Conservation (phyloP, 2,329 filamentous ascomycete species). For the Teratosphaeria nubilosa region DNA sequence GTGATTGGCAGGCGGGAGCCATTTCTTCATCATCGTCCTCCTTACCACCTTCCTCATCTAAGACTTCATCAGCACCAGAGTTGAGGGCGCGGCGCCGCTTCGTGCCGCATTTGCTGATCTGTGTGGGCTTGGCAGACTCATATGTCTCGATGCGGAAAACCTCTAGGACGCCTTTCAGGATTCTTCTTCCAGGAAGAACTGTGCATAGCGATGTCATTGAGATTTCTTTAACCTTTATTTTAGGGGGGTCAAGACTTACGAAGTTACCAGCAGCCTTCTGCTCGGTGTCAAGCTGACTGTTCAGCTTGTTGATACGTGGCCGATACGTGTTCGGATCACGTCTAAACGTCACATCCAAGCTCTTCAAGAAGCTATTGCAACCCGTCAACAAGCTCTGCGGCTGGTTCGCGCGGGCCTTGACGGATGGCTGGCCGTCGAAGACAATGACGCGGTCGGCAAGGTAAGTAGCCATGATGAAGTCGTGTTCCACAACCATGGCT, state of each 20-base stretch:
- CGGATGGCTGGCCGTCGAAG: slow-evolving; percentile 87
- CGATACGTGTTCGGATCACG: slow-evolving; percentile 93
- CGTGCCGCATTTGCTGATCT: slow-evolving; percentile 10
- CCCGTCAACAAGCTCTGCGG: slow-evolving; percentile 89
- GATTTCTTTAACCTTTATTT: neutral
- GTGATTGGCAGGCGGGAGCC: slow-evolving; percentile 5
- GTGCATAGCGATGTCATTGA: slow-evolving; percentile 1
- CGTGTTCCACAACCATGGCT: slow-evolving; percentile 98
- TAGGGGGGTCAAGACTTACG: slow-evolving; percentile 43
- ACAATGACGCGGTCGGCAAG: slow-evolving; percentile 93
- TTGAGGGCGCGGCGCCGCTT: slow-evolving; percentile 21
- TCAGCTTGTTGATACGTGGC: slow-evolving; percentile 95
- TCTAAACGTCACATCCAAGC: slow-evolving; percentile 94
- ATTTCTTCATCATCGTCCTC: slow-evolving; percentile 45
- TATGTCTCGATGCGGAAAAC: neutral
- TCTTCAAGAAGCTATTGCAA: slow-evolving; percentile 95
- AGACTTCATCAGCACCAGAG: slow-evolving; percentile 43
- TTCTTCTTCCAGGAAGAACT: slow-evolving; percentile 94
- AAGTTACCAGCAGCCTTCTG: slow-evolving; percentile 92
- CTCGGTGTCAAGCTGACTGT: slow-evolving; percentile 93
- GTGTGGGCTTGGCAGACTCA: neutral
- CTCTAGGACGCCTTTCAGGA: slow-evolving; percentile 53
- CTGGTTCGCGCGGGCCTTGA: slow-evolving; percentile 75
- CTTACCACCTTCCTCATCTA: slow-evolving; percentile 52
- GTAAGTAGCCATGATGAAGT: slow-evolving; percentile 93